Conservation (phyloP, 495 filamentous ascomycete species). For the Parathielavia hyrcaniae region DNA sequence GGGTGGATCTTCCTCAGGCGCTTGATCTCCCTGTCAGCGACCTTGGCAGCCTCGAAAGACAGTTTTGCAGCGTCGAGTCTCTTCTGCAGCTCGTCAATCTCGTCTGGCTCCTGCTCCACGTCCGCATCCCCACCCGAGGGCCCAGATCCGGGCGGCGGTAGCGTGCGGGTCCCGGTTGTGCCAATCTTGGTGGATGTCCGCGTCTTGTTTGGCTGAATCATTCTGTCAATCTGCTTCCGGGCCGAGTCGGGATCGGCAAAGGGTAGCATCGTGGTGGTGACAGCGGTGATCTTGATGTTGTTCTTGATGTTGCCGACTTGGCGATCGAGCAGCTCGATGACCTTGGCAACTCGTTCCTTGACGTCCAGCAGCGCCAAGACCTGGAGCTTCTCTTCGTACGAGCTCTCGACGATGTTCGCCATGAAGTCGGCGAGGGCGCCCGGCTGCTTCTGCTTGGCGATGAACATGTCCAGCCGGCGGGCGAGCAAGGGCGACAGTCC, state of each 20-base stretch:
- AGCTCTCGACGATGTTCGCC: slow-evolving; percentile 78
- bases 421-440: slow-evolving; percentile 93
- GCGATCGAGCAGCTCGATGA: slow-evolving; percentile 71
- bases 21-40: slow-evolving; percentile 83
- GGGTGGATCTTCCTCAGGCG: slow-evolving; percentile 92
- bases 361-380: slow-evolving; percentile 71
- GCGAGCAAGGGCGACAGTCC: slow-evolving; percentile 76
- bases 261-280: slow-evolving; percentile 54
- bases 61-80: slow-evolving; percentile 75
- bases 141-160: slow-evolving; percentile 40
- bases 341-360: slow-evolving; percentile 67
- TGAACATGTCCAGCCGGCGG: slow-evolving; percentile 76
- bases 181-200: slow-evolving; percentile 27
- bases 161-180: slow-evolving; percentile 27
- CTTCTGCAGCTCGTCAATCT: slow-evolving; percentile 88
- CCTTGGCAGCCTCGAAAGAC: slow-evolving; percentile 61
- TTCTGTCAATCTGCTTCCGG: slow-evolving; percentile 36
- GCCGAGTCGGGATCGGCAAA: slow-evolving; percentile 47
- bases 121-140: slow-evolving; percentile 35
- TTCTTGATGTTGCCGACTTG: slow-evolving; percentile 77
- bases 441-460: slow-evolving; percentile 75
- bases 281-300: slow-evolving; percentile 68
- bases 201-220: slow-evolving; percentile 25
- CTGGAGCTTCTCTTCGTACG: slow-evolving; percentile 81
- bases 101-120: slow-evolving; percentile 69